Percentiles rank a stretch among this genome's conserved stretches.
Conservation (phyloP, 1,284 basidiomycete species). For the Irpex sp. region DNA sequence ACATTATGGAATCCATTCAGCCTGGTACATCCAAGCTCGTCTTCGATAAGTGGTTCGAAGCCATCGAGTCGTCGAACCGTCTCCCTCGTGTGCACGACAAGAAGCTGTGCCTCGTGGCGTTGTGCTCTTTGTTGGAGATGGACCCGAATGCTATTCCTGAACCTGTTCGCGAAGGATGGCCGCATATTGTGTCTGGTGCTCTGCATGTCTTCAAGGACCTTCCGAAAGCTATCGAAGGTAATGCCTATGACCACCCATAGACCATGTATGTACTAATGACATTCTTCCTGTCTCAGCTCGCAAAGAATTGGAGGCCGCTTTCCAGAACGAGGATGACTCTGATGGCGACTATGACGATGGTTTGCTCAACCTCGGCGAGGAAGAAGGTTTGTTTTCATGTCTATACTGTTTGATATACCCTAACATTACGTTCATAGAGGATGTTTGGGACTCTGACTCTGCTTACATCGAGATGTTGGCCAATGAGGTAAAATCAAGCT, state of each 20-base stretch:
- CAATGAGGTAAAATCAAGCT: slow-evolving; percentile 50
- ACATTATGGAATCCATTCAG: slow-evolving; percentile 64
- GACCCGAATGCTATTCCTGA: slow-evolving; percentile 55
- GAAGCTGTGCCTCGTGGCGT: slow-evolving; percentile 75
- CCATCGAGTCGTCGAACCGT: slow-evolving; percentile 57
- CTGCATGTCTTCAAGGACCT: slow-evolving; percentile 73
- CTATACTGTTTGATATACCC: not conserved
- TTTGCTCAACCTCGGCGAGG: slow-evolving; percentile 64
- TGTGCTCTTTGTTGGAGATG: slow-evolving; percentile 74
- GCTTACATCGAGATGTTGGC: slow-evolving; percentile 80
- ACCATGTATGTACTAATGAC: not conserved
- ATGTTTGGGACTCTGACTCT: slow-evolving; percentile 84
- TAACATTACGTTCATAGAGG: slow-evolving; percentile 39
- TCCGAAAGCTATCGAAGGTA: slow-evolving; percentile 70
- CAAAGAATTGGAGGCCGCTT: slow-evolving; percentile 58
- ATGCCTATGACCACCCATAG: slow-evolving; percentile 14
- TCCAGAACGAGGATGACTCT: slow-evolving; percentile 55
- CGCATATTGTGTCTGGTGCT: slow-evolving; percentile 63
- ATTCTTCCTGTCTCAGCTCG: slow-evolving; percentile 42
- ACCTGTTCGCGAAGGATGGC: slow-evolving; percentile 66
- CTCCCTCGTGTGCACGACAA: slow-evolving; percentile 90
- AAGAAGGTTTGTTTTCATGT: slow-evolving; percentile 53
- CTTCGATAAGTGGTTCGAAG: slow-evolving; percentile 79
- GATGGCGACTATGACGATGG: slow-evolving; percentile 59
- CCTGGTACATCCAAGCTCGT: slow-evolving; percentile 61